A percentile compares a stretch with the other conserved stretches of the same genome.
phyloP scores from a whole-genome alignment of 2,329 filamentous ascomycete genomes.

The Lachnellula cervina region DNA sequence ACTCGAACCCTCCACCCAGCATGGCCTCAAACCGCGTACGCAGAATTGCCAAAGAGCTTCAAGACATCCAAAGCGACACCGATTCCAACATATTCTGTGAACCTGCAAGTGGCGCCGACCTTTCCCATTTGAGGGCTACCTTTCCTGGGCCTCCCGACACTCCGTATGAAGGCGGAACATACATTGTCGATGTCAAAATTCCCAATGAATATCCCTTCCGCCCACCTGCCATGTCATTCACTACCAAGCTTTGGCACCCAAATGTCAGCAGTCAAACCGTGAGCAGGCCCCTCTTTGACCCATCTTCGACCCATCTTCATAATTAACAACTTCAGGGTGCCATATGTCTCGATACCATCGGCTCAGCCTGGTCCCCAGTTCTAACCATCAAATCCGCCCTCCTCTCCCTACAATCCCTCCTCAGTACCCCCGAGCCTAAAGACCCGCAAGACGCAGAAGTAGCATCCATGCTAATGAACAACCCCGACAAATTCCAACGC shows the following conservation, averaged over 20 bases:
- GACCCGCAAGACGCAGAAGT: slow-evolving; percentile 97
- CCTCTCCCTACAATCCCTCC: slow-evolving; percentile 85
- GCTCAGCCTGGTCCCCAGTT: slow-evolving; percentile 88
- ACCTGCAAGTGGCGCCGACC: slow-evolving; percentile 56
- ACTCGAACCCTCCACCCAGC: not conserved
- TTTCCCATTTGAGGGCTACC: slow-evolving; percentile 77
- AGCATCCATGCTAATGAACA: slow-evolving; percentile 78
- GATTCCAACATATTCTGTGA: slow-evolving; percentile 72
- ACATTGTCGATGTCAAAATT: slow-evolving; percentile 78
- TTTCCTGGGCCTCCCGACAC: slow-evolving; percentile 88
- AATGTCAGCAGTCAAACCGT: slow-evolving; percentile 94
- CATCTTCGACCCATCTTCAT: not conserved
- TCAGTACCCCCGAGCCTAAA: slow-evolving; percentile 89
- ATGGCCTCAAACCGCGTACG: slow-evolving; percentile 36
- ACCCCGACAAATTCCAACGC: slow-evolving; percentile 72
- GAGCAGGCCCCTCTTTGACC: slow-evolving; percentile 33
- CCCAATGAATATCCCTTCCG: slow-evolving; percentile 90
- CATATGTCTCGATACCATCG: slow-evolving; percentile 92
- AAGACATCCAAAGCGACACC: slow-evolving; percentile 68
- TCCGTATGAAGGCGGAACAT: slow-evolving; percentile 85
- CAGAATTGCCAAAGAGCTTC: slow-evolving; percentile 69
- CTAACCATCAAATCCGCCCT: slow-evolving; percentile 94
- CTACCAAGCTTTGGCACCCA: slow-evolving; percentile 94
- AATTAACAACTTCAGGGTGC: slow-evolving; percentile 61
- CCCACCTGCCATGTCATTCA: slow-evolving; percentile 84